Evolutionary conservation across 139 green algal genomes (phyloP).

Genomic region (Haematococcus lacustris): DNA sequence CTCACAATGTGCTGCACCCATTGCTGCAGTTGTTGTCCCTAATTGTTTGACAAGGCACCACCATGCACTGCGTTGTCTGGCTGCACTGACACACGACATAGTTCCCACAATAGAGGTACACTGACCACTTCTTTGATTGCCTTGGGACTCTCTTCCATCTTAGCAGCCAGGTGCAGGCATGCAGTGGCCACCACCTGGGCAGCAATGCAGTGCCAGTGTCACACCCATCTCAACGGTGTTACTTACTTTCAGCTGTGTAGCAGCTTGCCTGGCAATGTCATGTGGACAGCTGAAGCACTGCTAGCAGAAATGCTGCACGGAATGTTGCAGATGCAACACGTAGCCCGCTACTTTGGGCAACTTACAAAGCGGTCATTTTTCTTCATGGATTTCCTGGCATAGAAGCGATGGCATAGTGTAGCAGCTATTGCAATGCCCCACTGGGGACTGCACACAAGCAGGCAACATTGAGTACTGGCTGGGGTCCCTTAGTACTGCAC

Average conservation of each 20-base stretch:
- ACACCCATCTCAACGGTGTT: not conserved
- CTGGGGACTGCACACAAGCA: slow-evolving; percentile 23
- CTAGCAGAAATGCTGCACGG: too few species aligned
- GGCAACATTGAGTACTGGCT: not conserved
- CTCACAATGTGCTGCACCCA: too few species aligned
- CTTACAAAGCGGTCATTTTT: slow-evolving; percentile 62
- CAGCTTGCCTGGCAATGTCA: too few species aligned
- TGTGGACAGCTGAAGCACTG: too few species aligned
- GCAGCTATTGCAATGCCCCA: slow-evolving; percentile 45
- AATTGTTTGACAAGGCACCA: too few species aligned
- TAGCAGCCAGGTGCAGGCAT: slow-evolving; percentile 80
- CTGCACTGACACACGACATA: too few species aligned
- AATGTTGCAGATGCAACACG: too few species aligned
- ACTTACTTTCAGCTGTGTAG: not conserved
- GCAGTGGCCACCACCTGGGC: slow-evolving; percentile 68
- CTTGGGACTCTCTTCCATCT: slow-evolving; percentile 80
- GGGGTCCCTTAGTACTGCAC: not conserved
- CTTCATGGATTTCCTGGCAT: slow-evolving; percentile 49
- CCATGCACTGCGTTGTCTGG: too few species aligned
- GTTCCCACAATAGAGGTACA: too few species aligned
- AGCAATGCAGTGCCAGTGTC: not conserved
- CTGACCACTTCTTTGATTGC: slow-evolving; percentile 51
- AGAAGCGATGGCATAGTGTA: slow-evolving; percentile 65
- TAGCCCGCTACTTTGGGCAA: too few species aligned
- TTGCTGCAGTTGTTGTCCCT: too few species aligned